Evolutionary conservation across 768 basidiomycete genomes (phyloP).

Genomic region (Porphyrellus cyaneotinctus): DNA sequence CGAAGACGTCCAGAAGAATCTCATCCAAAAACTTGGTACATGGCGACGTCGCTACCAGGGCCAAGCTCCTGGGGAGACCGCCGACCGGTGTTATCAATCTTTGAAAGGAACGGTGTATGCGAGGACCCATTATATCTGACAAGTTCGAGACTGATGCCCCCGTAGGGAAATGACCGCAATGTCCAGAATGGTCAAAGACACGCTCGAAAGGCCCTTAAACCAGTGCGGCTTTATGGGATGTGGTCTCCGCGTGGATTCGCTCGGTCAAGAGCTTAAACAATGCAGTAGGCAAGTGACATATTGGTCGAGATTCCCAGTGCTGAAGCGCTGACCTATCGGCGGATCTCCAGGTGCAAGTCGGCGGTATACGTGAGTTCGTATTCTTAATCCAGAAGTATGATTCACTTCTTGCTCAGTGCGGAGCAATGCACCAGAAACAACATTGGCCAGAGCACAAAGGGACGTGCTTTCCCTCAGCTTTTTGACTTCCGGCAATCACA

Average conservation of each 20-base stretch:
- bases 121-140: not conserved
- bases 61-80: slow-evolving; percentile 32
- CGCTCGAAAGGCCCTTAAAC: slow-evolving; percentile 29
- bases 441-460: slow-evolving; percentile 36
- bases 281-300: slow-evolving; percentile 33
- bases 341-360: slow-evolving; percentile 35
- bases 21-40: slow-evolving; percentile 31
- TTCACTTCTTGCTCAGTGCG: slow-evolving; percentile 29
- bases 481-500: slow-evolving; percentile 19
- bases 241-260: slow-evolving; percentile 10
- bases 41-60: slow-evolving; percentile 32
- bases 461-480: slow-evolving; percentile 31
- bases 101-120: slow-evolving; percentile 31
- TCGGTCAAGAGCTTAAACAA: slow-evolving; percentile 28
- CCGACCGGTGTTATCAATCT: slow-evolving; percentile 34
- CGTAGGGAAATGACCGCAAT: slow-evolving; percentile 29
- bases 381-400: not conserved
- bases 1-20: slow-evolving; percentile 29
- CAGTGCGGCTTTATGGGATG: slow-evolving; percentile 34
- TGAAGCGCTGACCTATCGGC: not conserved
- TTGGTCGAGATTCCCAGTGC: not conserved
- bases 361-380: slow-evolving; percentile 38
- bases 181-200: slow-evolving; percentile 26
- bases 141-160: not conserved
- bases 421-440: slow-evolving; percentile 34